Conservation (phyloP, 2,329 filamentous ascomycete genomes). For the Sporothrix humicola region DNA sequence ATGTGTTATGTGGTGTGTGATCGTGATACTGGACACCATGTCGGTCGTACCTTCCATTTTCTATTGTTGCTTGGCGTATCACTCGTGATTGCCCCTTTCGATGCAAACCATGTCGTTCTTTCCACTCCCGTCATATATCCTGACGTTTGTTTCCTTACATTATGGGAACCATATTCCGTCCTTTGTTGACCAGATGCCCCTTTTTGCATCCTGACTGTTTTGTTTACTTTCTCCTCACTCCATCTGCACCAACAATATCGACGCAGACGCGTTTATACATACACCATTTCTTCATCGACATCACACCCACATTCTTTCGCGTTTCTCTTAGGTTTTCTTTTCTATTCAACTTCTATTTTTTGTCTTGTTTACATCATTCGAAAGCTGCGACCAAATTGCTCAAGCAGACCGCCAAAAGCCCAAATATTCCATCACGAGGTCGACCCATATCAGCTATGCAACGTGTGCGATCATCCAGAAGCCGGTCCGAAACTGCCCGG, state of each 20-base stretch:
- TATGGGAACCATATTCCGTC: not conserved
- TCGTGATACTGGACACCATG: not conserved
- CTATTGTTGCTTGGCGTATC: not conserved
- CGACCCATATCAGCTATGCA: not conserved
- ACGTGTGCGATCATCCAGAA: constrained; percentile 51
- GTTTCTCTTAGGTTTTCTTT: not conserved
- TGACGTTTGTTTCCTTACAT: not conserved
- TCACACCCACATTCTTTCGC: not conserved
- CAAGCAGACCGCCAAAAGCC: too few species aligned
- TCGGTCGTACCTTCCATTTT: not conserved
- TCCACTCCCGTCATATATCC: not conserved
- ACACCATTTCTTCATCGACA: constrained; percentile 10
- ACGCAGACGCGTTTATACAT: constrained; percentile 15
- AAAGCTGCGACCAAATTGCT: too few species aligned
- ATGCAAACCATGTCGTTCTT: constrained; percentile 7
- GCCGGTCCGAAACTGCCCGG: constrained; percentile 52
- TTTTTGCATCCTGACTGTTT: not conserved
- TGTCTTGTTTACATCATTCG: too few species aligned
- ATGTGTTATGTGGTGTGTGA: not conserved
- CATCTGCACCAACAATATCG: not conserved
- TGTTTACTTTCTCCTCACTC: constrained; percentile 21
- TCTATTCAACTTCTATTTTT: not conserved
- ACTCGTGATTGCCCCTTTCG: not conserved
- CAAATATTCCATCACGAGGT: too few species aligned
- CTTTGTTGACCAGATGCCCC: not conserved